Conservation (phyloP, 148 eudicot species). For the Hydrangea macrophylla region DNA sequence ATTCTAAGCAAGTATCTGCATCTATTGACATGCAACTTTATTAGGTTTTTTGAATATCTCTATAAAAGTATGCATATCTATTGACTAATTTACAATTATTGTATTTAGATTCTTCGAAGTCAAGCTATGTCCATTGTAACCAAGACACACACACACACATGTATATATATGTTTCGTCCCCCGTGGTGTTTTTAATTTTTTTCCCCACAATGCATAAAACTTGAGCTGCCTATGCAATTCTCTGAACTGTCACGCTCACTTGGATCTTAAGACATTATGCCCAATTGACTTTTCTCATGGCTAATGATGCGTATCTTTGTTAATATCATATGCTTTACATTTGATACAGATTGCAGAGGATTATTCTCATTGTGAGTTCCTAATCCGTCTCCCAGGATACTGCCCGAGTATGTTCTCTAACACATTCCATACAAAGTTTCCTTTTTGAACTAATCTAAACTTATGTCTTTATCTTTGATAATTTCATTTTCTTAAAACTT, state of each 20-base stretch:
- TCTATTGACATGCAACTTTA: too few species aligned
- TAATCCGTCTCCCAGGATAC: conserved; percentile 98
- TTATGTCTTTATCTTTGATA: background rate
- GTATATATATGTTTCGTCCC: too few species aligned
- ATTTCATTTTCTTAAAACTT: background rate
- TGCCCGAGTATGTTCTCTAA: conserved; percentile 76
- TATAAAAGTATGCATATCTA: too few species aligned
- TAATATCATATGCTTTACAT: background rate
- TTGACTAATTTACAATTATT: too few species aligned
- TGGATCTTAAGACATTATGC: background rate
- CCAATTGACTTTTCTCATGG: background rate
- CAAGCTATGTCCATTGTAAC: too few species aligned
- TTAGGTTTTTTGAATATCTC: too few species aligned
- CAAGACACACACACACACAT: too few species aligned
- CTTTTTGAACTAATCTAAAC: background rate
- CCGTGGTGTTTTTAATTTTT: too few species aligned
- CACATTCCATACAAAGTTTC: conserved; percentile 1
- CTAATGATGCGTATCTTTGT: background rate
- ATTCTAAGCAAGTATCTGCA: too few species aligned
- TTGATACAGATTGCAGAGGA: conserved; percentile 88
- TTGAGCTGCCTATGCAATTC: too few species aligned
- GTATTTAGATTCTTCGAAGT: too few species aligned
- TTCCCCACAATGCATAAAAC: too few species aligned
- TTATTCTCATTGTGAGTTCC: conserved; percentile 92
- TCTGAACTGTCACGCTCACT: background rate